These are phyloP conservation scores for Physcomitrellopsis africana DNA, from an alignment of 225 moss, liverwort and hornwort genomes.

Conservation along the genomic window DNA sequence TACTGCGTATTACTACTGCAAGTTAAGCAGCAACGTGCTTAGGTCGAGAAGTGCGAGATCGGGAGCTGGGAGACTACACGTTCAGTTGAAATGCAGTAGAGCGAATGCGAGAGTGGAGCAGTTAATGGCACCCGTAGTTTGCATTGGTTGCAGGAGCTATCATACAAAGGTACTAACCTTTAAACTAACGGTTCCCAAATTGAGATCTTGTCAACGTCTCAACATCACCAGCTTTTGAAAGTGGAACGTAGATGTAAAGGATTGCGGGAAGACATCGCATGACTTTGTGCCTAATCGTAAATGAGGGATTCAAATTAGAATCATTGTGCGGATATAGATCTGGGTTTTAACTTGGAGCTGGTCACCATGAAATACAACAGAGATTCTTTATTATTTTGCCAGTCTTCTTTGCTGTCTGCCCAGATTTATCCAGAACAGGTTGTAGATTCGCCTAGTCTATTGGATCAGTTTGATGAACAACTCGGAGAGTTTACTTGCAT, in stretches of 20 bases:
- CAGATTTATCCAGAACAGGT: constrained; percentile 6
- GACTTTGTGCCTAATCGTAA: background rate
- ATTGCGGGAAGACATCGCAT: background rate
- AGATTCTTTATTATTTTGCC: background rate
- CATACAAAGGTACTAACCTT: constrained; percentile 40
- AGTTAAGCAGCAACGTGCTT: constrained; percentile 25
- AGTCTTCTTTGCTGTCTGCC: background rate
- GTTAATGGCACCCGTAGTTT: constrained; percentile 10
- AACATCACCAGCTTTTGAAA: constrained; percentile 7
- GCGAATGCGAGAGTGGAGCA: constrained; percentile 19
- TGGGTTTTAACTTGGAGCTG: background rate
- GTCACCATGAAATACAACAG: background rate
- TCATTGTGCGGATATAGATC: too few relatives aligned
- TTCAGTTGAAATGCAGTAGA: constrained; percentile 37
- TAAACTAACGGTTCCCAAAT: background rate
- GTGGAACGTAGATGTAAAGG: background rate
- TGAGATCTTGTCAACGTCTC: background rate
- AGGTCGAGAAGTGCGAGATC: constrained; percentile 30
- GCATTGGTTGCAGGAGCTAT: constrained; percentile 15
- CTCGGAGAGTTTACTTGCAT: background rate
- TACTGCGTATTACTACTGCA: constrained; percentile 20
- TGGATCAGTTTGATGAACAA: background rate
- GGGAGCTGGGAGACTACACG: constrained; percentile 16
- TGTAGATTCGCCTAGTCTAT: background rate
- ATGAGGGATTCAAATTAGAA: background rate